Conservation (phyloP, 2,329 filamentous ascomycete species). For the Ophiostoma ulmi region DNA sequence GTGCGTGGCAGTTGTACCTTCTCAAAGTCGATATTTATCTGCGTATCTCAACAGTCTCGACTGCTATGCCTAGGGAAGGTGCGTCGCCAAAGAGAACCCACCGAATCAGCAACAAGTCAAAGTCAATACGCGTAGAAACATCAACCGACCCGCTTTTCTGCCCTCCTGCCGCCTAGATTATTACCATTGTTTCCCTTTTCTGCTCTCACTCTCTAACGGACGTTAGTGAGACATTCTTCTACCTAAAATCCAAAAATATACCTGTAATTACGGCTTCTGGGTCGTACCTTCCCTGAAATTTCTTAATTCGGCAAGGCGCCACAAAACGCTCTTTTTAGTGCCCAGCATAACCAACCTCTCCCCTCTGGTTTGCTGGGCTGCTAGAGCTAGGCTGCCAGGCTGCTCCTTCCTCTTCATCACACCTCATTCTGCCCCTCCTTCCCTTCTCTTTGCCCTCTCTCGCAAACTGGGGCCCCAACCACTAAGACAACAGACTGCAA, state of each 20-base stretch:
- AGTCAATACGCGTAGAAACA: neutral
- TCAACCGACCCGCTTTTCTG: neutral
- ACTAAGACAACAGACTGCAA: neutral
- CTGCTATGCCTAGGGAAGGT: neutral
- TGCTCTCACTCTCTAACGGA: neutral
- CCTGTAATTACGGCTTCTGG: conserved; percentile 11
- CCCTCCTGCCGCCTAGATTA: neutral
- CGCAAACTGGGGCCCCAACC: neutral
- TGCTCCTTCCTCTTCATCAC: neutral
- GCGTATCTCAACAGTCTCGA: neutral
- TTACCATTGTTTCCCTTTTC: neutral
- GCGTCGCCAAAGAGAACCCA: neutral
- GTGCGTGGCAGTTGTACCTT: neutral
- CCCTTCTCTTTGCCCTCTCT: neutral
- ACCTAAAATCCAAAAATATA: conserved; percentile 5
- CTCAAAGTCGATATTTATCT: too few species aligned
- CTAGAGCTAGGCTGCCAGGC: neutral
- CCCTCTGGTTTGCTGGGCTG: neutral
- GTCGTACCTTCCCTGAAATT: neutral
- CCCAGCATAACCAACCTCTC: conserved; percentile 3
- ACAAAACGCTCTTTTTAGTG: neutral
- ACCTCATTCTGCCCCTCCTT: conserved; percentile 9
- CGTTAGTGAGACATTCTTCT: conserved; percentile 5
- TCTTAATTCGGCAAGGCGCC: conserved; percentile 2
- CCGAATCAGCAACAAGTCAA: neutral